Evolutionary conservation across 495 filamentous ascomycete genomes (phyloP).

Genomic region (Penicillium angulare): DNA sequence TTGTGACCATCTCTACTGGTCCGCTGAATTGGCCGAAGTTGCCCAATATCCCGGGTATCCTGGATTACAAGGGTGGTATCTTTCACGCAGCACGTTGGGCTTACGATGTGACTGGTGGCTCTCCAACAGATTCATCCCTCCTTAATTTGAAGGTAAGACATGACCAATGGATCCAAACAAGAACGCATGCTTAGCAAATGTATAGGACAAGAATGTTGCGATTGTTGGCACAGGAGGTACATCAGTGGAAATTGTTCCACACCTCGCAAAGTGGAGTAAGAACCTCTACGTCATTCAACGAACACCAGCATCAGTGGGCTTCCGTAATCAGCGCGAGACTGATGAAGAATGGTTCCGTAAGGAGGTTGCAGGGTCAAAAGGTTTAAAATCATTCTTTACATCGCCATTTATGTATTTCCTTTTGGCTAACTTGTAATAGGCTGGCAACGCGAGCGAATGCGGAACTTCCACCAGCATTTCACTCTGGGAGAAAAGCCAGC

Average conservation of each 20-base stretch:
- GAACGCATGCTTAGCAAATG: too few relatives aligned
- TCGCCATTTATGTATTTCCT: too few relatives aligned
- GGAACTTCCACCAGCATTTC: conserved; percentile 23
- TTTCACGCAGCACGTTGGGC: conserved; percentile 47
- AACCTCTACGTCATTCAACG: conserved; percentile 49
- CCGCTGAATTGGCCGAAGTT: conserved; percentile 21
- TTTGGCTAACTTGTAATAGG: too few relatives aligned
- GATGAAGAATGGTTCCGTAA: conserved; percentile 44
- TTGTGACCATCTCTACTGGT: conserved; percentile 21
- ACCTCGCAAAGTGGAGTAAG: conserved; percentile 30
- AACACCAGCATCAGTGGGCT: conserved; percentile 49
- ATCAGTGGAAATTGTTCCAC: conserved; percentile 41
- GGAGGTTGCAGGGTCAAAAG: conserved; percentile 33
- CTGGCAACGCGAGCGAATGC: conserved; percentile 38
- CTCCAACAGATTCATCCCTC: conserved; percentile 38
- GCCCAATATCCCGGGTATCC: conserved; percentile 20
- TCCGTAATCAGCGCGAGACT: conserved; percentile 47
- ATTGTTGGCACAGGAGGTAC: conserved; percentile 52
- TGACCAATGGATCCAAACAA: too few relatives aligned
- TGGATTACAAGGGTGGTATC: conserved; percentile 24
- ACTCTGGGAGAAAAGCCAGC: conserved; percentile 7
- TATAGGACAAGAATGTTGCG: conserved; percentile 43
- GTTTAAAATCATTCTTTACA: too few relatives aligned
- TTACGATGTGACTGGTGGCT: conserved; percentile 50
- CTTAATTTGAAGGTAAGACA: conserved; percentile 29